Evolutionary conservation across 805 yeast species (phyloP), one percentile per base, ranked within the genome.

Genomic region (Saccharomycopsis sp.): DNA sequence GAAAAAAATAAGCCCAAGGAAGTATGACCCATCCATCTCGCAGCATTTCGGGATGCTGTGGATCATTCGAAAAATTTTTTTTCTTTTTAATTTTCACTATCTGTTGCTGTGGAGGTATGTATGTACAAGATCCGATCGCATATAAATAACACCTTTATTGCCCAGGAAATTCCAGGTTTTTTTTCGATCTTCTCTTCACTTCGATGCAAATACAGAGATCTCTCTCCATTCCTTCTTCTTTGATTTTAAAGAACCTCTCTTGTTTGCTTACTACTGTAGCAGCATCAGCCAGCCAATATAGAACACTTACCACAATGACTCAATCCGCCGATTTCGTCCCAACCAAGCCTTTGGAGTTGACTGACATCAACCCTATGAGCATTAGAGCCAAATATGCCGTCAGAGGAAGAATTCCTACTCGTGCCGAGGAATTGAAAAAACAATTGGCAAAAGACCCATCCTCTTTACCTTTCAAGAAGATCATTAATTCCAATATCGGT

Each of bases 351-450:
- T 67, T 86, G 44, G 63, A 72, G 1, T 68, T 78, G 12, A 66
- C 68, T 1, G 89, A 87, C 62, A 75, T 92, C 65, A 93, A 93
- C 71, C 84, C 79, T 58, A 75, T 80, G 58, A 91, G 93, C 7
- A 75, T 90, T 54, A 82, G 83, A 56, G 98, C 99, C 20, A 87
- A 92, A 69, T 94, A 94, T 69, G 99, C 99, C 2, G 99, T 94
- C 25, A 80, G 99, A 67, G 99, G 99, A 29, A 78, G 82, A 38
- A 87, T 94, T 60, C 98, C 99, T n/a, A 82, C 86, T 62, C 83
- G 90, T 64, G 98, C 99, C 24, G 98, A 93, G 66, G 88, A 90
- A 68, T 74, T 94, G 59, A 78, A 85, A 59, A 73, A 72, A 8
- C 79, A 82, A 64, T 76, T 94, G 47, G 69, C 71, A 9, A 69